phyloP scores from a whole-genome alignment of 176 grass and related monocot genomes.

The Olyra latifolia region DNA sequence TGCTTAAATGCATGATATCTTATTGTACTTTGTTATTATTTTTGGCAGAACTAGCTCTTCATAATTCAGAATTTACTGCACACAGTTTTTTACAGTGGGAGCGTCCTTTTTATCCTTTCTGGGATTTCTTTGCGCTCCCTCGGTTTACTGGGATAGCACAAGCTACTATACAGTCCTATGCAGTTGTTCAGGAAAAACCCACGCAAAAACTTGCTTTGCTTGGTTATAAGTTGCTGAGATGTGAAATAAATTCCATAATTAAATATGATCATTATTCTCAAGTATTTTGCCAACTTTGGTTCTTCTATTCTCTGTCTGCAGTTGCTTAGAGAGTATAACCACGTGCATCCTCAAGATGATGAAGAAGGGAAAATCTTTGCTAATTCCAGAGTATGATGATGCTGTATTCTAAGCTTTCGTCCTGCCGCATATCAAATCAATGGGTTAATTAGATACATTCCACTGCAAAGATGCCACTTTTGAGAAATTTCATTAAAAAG shows the following conservation, averaged over 20 bases:
- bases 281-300: not conserved
- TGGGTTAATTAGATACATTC: too few relatives aligned
- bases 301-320: slow-evolving; percentile 33
- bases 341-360: slow-evolving; percentile 95
- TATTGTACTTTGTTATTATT: not conserved
- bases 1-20: not conserved
- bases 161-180: not conserved
- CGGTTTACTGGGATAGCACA: not conserved
- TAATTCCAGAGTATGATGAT: slow-evolving; percentile 85
- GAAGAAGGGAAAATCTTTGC: slow-evolving; percentile 93
- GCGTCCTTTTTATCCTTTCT: not conserved
- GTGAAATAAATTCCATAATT: not conserved
- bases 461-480: too few relatives aligned
- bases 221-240: not conserved
- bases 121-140: not conserved
- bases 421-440: not conserved
- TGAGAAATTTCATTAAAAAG: too few relatives aligned
- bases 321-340: slow-evolving; percentile 96
- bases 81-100: not conserved
- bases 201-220: slow-evolving; percentile 5
- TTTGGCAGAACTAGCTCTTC: not conserved
- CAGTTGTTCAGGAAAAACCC: not conserved
- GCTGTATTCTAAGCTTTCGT: not conserved
- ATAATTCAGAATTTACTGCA: not conserved
- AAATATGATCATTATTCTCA: slow-evolving; percentile 7